These are phyloP conservation scores for Parastagonospora nodorum DNA, from an alignment of 2,329 filamentous ascomycete genomes.

Conservation along the genomic window DNA sequence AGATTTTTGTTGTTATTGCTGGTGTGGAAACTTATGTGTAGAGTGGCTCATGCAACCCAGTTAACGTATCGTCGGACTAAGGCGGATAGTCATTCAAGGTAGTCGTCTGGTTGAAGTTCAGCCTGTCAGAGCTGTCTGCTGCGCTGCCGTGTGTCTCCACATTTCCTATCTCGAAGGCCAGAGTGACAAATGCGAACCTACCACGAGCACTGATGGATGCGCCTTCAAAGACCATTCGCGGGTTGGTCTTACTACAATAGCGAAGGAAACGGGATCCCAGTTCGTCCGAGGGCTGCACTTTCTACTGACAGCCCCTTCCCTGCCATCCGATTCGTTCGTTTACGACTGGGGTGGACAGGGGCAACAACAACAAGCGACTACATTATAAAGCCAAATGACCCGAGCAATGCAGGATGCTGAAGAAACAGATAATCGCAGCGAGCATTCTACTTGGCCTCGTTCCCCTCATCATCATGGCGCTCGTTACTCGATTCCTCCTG, in stretches of 20 bases:
- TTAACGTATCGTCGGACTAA: too few species aligned
- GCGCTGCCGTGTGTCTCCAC: neutral
- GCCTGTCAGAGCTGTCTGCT: neutral
- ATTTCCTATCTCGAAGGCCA: too few species aligned
- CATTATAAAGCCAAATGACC: constrained; percentile 22
- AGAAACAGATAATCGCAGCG: constrained; percentile 19
- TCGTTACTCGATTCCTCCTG: constrained; percentile 33
- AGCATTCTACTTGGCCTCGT: constrained; percentile 18
- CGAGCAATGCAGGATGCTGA: constrained; percentile 15
- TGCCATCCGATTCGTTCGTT: constrained; percentile 34
- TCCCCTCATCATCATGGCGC: constrained; percentile 30
- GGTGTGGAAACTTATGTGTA: too few species aligned
- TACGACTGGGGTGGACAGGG: constrained; percentile 7
- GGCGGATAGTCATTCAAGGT: too few species aligned
- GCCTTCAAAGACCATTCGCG: constrained; percentile 16
- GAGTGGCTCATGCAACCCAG: too few species aligned
- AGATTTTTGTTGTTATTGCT: too few species aligned
- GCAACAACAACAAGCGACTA: constrained; percentile 19
- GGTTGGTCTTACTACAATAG: constrained; percentile 1
- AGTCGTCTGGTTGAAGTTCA: neutral
- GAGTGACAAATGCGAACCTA: constrained; percentile 9
- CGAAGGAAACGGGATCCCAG: constrained; percentile 20
- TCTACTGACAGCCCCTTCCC: constrained; percentile 27
- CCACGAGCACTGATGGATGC: constrained; percentile 12
- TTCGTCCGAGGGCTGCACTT: constrained; percentile 19